Evolutionary conservation across 345 rosid genomes (phyloP), one percentile per base, ranked within the genome.

Genomic region (Chamaenerion angustifolium): DNA sequence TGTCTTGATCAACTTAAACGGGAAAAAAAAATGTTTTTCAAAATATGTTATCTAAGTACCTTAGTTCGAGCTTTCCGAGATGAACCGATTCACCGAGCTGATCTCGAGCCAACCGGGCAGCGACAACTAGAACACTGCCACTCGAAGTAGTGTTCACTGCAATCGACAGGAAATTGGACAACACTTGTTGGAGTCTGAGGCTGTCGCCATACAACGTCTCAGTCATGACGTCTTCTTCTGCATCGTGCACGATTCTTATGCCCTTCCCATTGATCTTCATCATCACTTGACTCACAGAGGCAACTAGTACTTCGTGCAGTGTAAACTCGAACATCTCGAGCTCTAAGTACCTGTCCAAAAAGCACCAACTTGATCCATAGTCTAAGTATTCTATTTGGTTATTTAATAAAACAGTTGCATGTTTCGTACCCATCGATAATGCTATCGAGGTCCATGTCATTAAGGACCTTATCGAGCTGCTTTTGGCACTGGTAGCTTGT

Each of bases 381-480:
- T 31, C 10, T 8, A 3, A 31, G 8, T 31, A 31, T 31, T 31
- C 37, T 31, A 31, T 31, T 1, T 31, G 37, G 37, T 31, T 31
- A 31, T 31, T 21, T 4, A 21, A 21, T 31, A 4, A 7, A 8
- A 7, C 5, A 31, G 37, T 31, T 31, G 37, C 8, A 31, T 31
- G 37, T 31, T 31, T 18, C 70, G 41, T 83, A 83, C 95, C 95
- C 95, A 14, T 83, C 92, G 59, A 75, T 81, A 64, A 90, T 83
- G 69, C 77, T 76, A 64, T 83, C 83, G 35, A 86, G 81, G 71
- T 90, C 95, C 0, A 94, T 70, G 71, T 81, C 95, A 56, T 83
- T 79, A 17, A 90, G 88, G 56, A 90, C 58, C 81, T 76, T 86
- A 71, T 74, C 68, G 37, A 90, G 80, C 64, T 90, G 98, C 52